Base-by-base conservation (phyloP, 495 filamentous ascomycete species). In the Trichoderma virens region DNA sequence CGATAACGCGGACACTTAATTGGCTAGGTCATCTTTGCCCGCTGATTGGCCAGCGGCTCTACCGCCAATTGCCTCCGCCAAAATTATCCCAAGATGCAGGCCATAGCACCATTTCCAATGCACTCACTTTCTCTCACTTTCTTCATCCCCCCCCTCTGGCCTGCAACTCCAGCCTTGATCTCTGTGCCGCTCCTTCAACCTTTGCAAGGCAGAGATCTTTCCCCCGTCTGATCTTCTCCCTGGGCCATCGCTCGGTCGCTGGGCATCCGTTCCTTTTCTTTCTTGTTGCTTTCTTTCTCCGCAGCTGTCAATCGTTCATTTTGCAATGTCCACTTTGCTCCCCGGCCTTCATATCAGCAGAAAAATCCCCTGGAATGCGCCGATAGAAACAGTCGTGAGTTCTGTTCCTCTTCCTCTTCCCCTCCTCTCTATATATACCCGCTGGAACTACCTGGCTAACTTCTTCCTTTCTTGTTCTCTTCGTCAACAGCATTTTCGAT, bases 51-150 rank as follows among this genome's bases (percentile, higher is more conserved):
- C 25, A 16, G 1, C 51, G 9, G 5, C 51, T 28, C 51, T 56
- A 56, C 51, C 51, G 51, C 51, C 51, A 56, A 56, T 56, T 56
- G 51, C 51, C 51, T 56, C 13, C 51, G 25, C 51, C 51, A 56
- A 56, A 56, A 56, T 30, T 56, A 30, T 16, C 20, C 43, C 43
- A 20, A 30, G 20, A 56, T 56, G 51, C 51, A 28, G 9, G 51
- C 23, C 25, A 56, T 56, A 30, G 5, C 13, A 56, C 27, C 9
- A 56, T 56, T 30, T 56, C 34, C 34, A 35, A 35, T 35, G 34
- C 34, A 13, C 34, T 35, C 34, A 35, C 34, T 13, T 35, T 35
- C 34, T 35, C 34, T 6, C 13, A 11, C 51, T 30, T 28, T 56
- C 2, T 25, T 30, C 25, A 5, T 56, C 27, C 11, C 30, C 16